Base-by-base conservation (phyloP, 2,329 filamentous ascomycete species). In the Fusarium devonianum region DNA sequence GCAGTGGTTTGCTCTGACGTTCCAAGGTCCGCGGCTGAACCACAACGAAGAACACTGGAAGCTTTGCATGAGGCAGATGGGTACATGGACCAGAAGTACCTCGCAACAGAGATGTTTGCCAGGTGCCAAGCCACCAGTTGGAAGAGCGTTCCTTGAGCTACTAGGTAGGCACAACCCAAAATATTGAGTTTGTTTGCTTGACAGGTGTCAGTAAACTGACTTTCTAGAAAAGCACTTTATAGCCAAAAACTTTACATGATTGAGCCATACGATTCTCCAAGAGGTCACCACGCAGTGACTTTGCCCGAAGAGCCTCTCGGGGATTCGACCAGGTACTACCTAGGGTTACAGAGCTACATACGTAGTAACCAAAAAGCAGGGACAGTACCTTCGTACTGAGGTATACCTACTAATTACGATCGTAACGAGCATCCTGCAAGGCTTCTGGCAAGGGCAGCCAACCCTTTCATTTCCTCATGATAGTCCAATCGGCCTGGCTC, bases 381-480 rank as follows among this genome's bases (percentile, higher is more conserved):
- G n/a, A n/a, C n/a, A n/a, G n/a, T n/a, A n/a, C n/a, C n/a, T n/a
- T n/a, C n/a, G n/a, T n/a, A n/a, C n/a, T n/a, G n/a, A n/a, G n/a
- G n/a, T n/a, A n/a, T n/a, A n/a, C n/a, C n/a, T n/a, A n/a, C n/a
- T n/a, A n/a, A n/a, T n/a, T n/a, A n/a, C n/a, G n/a, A n/a, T 25
- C 28, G 30, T 35, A 43, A 29, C 28, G 41, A 33, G 28, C 34
- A 35, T 50, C 47, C 39, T 56, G 56, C 56, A 59, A 53, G 51
- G 25, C 29, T 45, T 25, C 29, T 34, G 12, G 34, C 60, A 41
- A 50, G 48, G 62, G 48, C 47, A 30, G 41, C 28, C 32, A 47
- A 50, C 58, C 62, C 62, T 65, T 64, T 65, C 62, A 65, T 65
- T 65, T 64, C 40, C 50, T 35, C 17, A 23, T 17, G 12, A 14